These are phyloP conservation scores for Westerdykella ornata DNA, from an alignment of 2,329 filamentous ascomycete species.

Conservation along the genomic window DNA sequence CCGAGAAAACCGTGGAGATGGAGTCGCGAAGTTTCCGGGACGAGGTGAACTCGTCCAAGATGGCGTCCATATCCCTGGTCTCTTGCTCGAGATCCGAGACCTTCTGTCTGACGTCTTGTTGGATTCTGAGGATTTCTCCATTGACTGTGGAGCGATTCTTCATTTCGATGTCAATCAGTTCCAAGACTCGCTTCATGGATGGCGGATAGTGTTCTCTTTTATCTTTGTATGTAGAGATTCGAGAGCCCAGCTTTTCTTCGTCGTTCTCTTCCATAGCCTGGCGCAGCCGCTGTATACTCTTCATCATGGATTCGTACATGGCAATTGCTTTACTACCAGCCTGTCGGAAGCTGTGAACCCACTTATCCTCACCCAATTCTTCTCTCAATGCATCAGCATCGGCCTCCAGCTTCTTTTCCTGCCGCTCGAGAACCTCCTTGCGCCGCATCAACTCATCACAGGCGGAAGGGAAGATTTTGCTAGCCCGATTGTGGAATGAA, in stretches of 20 bases:
- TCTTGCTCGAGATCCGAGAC: slow-evolving; percentile 70
- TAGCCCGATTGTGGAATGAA: slow-evolving; percentile 73
- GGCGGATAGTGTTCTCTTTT: slow-evolving; percentile 93
- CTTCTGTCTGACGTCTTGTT: slow-evolving; percentile 76
- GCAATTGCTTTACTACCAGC: slow-evolving; percentile 87
- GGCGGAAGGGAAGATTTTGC: slow-evolving; percentile 75
- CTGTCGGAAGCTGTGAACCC: slow-evolving; percentile 91
- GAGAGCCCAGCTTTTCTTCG: slow-evolving; percentile 55
- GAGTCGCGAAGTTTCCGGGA: slow-evolving; percentile 82
- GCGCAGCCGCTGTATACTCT: slow-evolving; percentile 74
- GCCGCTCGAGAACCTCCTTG: slow-evolving; percentile 67
- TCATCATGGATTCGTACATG: slow-evolving; percentile 92
- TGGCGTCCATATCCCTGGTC: slow-evolving; percentile 68
- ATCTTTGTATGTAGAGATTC: slow-evolving; percentile 86
- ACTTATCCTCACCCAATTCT: slow-evolving; percentile 90
- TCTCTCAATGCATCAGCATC: slow-evolving; percentile 85
- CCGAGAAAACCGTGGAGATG: slow-evolving; percentile 80
- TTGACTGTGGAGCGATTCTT: slow-evolving; percentile 94
- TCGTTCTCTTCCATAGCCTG: slow-evolving; percentile 70
- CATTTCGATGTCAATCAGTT: slow-evolving; percentile 93
- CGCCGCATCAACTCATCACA: slow-evolving; percentile 81
- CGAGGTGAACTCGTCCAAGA: slow-evolving; percentile 61
- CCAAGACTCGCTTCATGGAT: slow-evolving; percentile 82
- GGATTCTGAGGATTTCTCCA: slow-evolving; percentile 81
- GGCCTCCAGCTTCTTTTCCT: slow-evolving; percentile 78